Base-by-base conservation (phyloP, 192 early-diverging fungal genomes). In the Pilaira anomala region DNA sequence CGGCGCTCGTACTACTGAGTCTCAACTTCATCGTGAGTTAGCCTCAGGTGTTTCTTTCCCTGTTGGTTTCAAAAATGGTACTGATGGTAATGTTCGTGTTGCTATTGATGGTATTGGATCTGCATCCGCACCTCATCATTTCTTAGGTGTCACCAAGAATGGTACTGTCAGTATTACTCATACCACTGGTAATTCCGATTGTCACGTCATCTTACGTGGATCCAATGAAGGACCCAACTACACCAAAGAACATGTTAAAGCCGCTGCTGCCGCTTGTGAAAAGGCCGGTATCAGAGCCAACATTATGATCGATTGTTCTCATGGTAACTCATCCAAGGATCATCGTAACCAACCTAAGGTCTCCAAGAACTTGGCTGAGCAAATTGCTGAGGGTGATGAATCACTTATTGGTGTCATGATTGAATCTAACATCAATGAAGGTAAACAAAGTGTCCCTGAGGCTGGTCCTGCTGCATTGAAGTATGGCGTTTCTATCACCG, bases 31-130 rank as follows among this genome's bases (percentile, higher is more conserved):
- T 73, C 85, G 96, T 51, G 96, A 98, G 71, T 82, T 98, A 39
- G 92, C 96, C 5, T 93, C 91, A 2, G 96, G 96, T 11, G 84
- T 92, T 14, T 95, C 93, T 46, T 92, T 95, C 84, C 94, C 96
- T 8, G 88, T 98, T n/a, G 96, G 96, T 0, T 97, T 98, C 87
- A 98, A 98, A 80, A 97, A 96, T 65, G 92, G 94, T 53, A 98
- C 96, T 4, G 95, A 98, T 65, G 96, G 96, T 45, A 97, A 88
- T 63, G 83, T 85, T 26, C 66, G 66, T 6, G 86, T 91, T 46
- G 89, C 90, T 1, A 75, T 90, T 14, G 88, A 91, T 59, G 89
- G 86, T 25, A 92, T 90, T 66, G 83, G 83, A 52, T 82, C 87
- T 9, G 85, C 85, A 50, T 71, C 83, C 28, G 78, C 85, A 52